Evolutionary conservation across 345 rosid genomes (phyloP).

Genomic region (Acer negundo): DNA sequence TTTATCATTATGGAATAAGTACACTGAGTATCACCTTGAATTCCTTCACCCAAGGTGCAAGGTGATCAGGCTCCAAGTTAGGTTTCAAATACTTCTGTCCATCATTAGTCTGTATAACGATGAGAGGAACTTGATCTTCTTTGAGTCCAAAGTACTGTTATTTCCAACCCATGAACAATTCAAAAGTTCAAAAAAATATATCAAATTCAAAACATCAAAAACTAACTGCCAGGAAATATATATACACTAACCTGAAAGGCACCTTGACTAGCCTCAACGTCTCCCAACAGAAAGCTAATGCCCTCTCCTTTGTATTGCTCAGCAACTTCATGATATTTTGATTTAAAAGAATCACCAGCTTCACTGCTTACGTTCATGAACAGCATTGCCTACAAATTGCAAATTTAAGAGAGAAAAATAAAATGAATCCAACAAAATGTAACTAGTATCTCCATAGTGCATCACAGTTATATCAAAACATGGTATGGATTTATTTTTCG

Average conservation of each 20-base stretch:
- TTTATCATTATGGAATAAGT: not conserved
- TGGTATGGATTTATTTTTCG: not conserved
- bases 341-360: slow-evolving; percentile 56
- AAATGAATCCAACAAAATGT: not conserved
- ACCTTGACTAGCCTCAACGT: slow-evolving; percentile 78
- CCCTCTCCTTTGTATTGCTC: slow-evolving; percentile 69
- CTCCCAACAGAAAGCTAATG: slow-evolving; percentile 80
- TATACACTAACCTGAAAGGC: slow-evolving; percentile 72
- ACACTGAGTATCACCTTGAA: slow-evolving; percentile 54
- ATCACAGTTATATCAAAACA: not conserved
- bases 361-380: slow-evolving; percentile 67
- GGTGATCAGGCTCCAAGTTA: slow-evolving; percentile 60
- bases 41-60: slow-evolving; percentile 86
- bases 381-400: slow-evolving; percentile 71
- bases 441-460: not conserved
- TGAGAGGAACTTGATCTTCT: slow-evolving; percentile 81
- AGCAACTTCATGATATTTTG: slow-evolving; percentile 75
- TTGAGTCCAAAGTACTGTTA: slow-evolving; percentile 89
- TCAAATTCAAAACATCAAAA: slow-evolving; percentile 9
- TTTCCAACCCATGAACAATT: slow-evolving; percentile 19
- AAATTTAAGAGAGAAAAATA: slow-evolving; percentile 8
- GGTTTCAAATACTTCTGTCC: slow-evolving; percentile 78
- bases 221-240: slow-evolving; percentile 2
- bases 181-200: slow-evolving; percentile 9
- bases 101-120: slow-evolving; percentile 66